Conservation (phyloP, 176 grass and related monocot species). For the Eleusine coracana region DNA sequence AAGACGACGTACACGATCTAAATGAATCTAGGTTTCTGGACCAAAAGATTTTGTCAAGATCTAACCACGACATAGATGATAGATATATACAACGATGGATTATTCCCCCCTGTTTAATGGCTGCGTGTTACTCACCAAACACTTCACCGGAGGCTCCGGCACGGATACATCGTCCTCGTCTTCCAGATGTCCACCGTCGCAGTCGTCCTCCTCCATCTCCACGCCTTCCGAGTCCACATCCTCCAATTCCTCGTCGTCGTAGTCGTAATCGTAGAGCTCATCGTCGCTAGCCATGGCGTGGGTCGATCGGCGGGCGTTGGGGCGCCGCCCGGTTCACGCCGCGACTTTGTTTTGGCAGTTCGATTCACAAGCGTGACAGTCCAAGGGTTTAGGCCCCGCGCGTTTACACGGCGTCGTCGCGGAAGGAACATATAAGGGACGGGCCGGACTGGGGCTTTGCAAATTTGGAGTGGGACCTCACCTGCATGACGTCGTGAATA, state of each 20-base stretch:
- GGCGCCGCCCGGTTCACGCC: not conserved
- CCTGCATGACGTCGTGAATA: no score
- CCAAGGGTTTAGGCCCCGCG: no score
- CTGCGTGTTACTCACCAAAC: not conserved
- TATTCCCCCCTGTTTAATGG: not conserved
- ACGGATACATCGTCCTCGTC: not conserved
- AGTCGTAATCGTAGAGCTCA: not conserved
- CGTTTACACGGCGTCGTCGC: no score
- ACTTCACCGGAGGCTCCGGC: not conserved
- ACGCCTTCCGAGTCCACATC: not conserved
- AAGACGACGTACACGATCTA: no score
- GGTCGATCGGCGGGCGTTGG: not conserved
- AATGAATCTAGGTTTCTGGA: not conserved
- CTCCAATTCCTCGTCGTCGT: not conserved
- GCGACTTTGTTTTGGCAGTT: not conserved
- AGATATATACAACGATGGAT: not conserved
- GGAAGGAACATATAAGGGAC: no score
- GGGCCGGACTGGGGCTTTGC: no score
- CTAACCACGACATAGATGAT: not conserved
- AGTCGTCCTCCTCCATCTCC: not conserved
- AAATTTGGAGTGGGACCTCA: no score
- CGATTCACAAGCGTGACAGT: not conserved
- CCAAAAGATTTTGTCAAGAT: not conserved
- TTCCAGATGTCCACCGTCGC: not conserved
- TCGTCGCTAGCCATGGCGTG: constrained; percentile 2